Base-by-base conservation (phyloP, 805 yeast genomes). In the Saccharomycopsis schoenii region DNA sequence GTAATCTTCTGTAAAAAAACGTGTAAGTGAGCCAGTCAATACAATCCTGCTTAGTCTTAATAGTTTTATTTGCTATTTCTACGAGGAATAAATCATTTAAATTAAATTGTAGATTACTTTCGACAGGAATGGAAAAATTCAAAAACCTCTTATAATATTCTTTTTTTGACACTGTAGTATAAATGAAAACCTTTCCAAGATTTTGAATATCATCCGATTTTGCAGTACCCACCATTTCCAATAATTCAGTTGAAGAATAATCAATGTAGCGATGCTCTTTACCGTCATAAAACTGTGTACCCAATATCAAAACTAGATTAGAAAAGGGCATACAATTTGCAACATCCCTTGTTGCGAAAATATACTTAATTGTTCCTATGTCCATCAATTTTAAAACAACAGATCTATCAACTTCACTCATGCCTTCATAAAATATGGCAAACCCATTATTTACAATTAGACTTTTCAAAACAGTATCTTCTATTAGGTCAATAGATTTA, bases 1-100 rank as follows among this genome's bases (percentile, higher is more conserved):
- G 86, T 21, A 94, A 70, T 58, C 98, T 77, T 65, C 96, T 77
- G 72, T 89, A 94, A 68, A 92, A 88, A 66, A 84, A 88, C 0
- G 96, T 80, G 69, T 81, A 89, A 0, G 97, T 88, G 40, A 94
- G 68, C 96, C 96, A 90, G 68, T 93, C 97, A 62, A 94, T 82
- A 67, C 96, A 89, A 66, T 88, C 94, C 67, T 92, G 97, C 68
- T 88, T 83, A 8, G 81, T 77, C 55, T 76, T 78, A 61, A 93
- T 80, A 14, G 84, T 76, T 1, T 82, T 76, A 6, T 84, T 80
- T 42, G 88, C 81, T n/a, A 91, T 84, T 66, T 89, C 98, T 55
- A 83, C 80, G 51, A 88, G 71, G 41, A 93, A 78, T 0, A 81
- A 77, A 69, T 94, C 97, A 62, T 81, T 85, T 14, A 91, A 65